Percentiles rank a stretch among this genome's conserved stretches.
Evolutionary conservation across 805 yeast genomes (phyloP).

Genomic region (Ogataea henricii): DNA sequence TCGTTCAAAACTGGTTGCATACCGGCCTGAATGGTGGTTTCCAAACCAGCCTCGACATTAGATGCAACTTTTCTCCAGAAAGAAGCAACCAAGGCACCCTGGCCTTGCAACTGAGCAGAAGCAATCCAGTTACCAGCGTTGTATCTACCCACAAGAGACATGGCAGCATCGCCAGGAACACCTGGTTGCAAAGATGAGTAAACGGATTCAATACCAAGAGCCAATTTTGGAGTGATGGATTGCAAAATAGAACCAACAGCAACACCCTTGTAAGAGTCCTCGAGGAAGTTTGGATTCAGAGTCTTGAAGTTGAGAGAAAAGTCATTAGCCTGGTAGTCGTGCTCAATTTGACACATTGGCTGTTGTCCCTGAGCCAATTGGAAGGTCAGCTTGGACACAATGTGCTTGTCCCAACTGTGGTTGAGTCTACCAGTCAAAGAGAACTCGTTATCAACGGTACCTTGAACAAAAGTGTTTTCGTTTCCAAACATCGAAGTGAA

Average conservation of each 20-base stretch:
- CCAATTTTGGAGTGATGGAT: conserved; percentile 77
- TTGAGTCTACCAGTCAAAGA: conserved; percentile 86
- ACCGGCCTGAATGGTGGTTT: conserved; percentile 77
- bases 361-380: conserved; percentile 90
- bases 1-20: conserved; percentile 76
- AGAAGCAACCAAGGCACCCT: conserved; percentile 84
- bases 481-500: conserved; percentile 87
- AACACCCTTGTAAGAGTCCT: conserved; percentile 84
- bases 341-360: conserved; percentile 93
- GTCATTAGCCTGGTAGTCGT: conserved; percentile 89
- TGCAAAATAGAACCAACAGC: conserved; percentile 90
- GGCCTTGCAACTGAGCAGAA: conserved; percentile 89
- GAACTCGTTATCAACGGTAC: conserved; percentile 84
- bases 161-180: conserved; percentile 86
- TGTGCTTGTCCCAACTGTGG: conserved; percentile 83
- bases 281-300: conserved; percentile 80
- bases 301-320: conserved; percentile 87
- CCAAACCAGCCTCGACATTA: conserved; percentile 92
- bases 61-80: conserved; percentile 94
- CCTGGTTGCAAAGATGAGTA: conserved; percentile 72
- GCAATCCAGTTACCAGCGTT: conserved; percentile 89
- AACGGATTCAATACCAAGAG: conserved; percentile 90
- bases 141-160: conserved; percentile 88
- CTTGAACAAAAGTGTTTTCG: conserved; percentile 85
- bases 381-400: conserved; percentile 79